These are phyloP conservation scores for Xylaria curta DNA, from an alignment of 495 filamentous ascomycete genomes.

Conservation along the genomic window DNA sequence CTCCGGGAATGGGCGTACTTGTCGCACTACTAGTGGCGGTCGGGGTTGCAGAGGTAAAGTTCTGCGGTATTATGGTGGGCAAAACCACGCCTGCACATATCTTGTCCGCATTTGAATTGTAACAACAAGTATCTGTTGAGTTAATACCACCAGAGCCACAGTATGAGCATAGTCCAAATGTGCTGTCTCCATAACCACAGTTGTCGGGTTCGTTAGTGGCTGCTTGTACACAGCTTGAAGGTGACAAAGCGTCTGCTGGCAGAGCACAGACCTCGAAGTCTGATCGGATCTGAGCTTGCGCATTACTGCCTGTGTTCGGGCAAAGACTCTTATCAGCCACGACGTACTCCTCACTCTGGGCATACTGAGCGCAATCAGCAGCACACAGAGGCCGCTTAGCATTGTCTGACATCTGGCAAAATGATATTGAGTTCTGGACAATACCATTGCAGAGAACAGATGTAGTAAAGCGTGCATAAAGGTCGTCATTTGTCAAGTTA, in stretches of 20 bases:
- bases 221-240: constrained; percentile 74
- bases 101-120: constrained; percentile 72
- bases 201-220: constrained; percentile 81
- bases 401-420: constrained; percentile 68
- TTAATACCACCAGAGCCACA: constrained; percentile 84
- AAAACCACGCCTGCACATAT: constrained; percentile 77
- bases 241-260: constrained; percentile 76
- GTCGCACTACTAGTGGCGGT: constrained; percentile 52
- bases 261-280: constrained; percentile 91
- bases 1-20: constrained; percentile 46
- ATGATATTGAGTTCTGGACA: constrained; percentile 84
- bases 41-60: constrained; percentile 62
- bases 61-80: constrained; percentile 74
- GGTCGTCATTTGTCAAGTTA: constrained; percentile 57
- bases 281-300: constrained; percentile 79
- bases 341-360: constrained; percentile 85
- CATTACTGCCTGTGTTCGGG: constrained; percentile 63
- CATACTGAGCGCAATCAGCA: constrained; percentile 84
- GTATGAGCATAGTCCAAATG: constrained; percentile 84
- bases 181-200: constrained; percentile 85
- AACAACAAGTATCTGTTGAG: constrained; percentile 94
- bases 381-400: constrained; percentile 84
- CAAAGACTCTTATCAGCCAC: constrained; percentile 77
- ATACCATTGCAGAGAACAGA: constrained; percentile 94
- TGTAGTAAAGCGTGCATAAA: constrained; percentile 93